phyloP scores from a whole-genome alignment of 257 asterid species.

The Echium plantagineum region DNA sequence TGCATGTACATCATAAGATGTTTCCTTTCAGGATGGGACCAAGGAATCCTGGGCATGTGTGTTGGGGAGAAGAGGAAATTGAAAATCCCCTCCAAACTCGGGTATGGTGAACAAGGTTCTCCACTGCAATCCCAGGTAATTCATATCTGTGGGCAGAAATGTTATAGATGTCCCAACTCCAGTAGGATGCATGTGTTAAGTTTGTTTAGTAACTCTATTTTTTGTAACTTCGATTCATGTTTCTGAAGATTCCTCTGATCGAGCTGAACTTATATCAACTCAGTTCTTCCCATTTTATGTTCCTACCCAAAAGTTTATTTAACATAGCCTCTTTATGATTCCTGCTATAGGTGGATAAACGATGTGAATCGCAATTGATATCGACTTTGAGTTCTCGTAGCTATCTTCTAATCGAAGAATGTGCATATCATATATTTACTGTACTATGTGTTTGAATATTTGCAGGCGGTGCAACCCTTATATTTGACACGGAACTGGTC shows the following conservation, averaged over 20 bases:
- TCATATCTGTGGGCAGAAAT: background rate
- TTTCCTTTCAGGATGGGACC: conserved; percentile 92
- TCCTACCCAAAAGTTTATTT: background rate
- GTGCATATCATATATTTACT: no score
- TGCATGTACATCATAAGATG: background rate
- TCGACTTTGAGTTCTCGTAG: background rate
- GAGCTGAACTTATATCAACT: background rate
- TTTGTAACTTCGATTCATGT: background rate
- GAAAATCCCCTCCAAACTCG: conserved; percentile 90
- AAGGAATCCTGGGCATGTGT: conserved; percentile 89
- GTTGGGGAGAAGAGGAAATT: conserved; percentile 90
- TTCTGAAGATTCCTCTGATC: background rate
- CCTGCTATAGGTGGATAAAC: background rate
- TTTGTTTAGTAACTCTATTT: no score
- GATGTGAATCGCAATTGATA: background rate
- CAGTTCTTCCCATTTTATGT: background rate
- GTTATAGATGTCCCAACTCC: background rate
- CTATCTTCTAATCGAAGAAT: background rate
- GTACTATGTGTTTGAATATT: conserved; percentile 6
- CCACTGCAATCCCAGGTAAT: conserved; percentile 94
- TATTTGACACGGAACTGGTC: conserved; percentile 87
- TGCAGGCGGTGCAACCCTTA: conserved; percentile 89
- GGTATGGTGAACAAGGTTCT: conserved; percentile 92
- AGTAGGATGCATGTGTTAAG: background rate
- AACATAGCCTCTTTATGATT: no score